Conservation (phyloP, 345 rosid species). For the Capsella bursapastoris region DNA sequence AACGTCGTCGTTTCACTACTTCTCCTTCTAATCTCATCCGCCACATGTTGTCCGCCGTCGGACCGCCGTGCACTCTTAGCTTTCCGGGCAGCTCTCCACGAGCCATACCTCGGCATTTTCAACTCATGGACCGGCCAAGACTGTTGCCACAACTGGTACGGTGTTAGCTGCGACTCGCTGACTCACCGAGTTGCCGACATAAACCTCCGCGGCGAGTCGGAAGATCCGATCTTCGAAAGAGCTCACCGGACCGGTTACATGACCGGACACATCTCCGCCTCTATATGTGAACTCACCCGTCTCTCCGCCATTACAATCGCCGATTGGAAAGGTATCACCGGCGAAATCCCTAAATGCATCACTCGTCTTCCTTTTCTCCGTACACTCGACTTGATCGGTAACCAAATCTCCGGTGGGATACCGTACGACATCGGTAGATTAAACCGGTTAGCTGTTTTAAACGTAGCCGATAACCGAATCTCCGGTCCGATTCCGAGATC, state of each 20-base stretch:
- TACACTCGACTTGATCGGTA: conserved; percentile 74
- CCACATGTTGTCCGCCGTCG: conserved; percentile 67
- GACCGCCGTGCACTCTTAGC: conserved; percentile 75
- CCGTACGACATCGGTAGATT: conserved; percentile 68
- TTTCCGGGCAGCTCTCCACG: conserved; percentile 69
- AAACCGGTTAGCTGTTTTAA: conserved; percentile 68
- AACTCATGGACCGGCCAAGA: conserved; percentile 77
- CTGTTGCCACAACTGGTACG: conserved; percentile 94
- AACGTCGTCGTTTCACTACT: conserved; percentile 41
- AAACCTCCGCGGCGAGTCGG: conserved; percentile 89
- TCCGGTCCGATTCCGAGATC: conserved; percentile 71
- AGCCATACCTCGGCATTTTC: conserved; percentile 76
- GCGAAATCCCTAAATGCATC: conserved; percentile 74
- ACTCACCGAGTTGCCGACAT: conserved; percentile 79
- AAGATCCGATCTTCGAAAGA: conserved; percentile 74
- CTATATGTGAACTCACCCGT: conserved; percentile 62
- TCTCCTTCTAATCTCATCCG: conserved; percentile 46
- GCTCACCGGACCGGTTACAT: conserved; percentile 73
- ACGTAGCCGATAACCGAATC: conserved; percentile 75
- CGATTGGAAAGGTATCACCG: conserved; percentile 92
- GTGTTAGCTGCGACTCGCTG: conserved; percentile 75
- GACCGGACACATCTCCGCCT: conserved; percentile 73
- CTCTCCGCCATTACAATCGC: conserved; percentile 77
- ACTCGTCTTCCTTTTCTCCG: conserved; percentile 69
- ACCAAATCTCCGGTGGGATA: conserved; percentile 63